Evolutionary conservation across 306 rosid genomes (phyloP).

Genomic region (Prinsepia uniflora): DNA sequence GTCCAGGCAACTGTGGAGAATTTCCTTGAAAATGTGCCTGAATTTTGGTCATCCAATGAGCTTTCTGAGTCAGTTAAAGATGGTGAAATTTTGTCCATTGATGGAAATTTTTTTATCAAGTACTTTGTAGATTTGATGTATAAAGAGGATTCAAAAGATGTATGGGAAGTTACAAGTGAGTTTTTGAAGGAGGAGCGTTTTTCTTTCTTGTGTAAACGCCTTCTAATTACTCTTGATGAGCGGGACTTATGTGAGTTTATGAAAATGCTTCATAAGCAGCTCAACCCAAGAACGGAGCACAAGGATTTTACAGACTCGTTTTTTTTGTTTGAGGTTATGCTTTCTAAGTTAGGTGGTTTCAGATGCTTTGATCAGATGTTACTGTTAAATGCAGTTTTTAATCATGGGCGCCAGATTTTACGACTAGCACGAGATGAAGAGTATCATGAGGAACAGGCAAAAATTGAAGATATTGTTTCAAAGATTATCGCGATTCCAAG

Average conservation of each 20-base stretch:
- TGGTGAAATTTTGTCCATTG: conserved; percentile 71
- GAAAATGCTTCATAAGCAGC: conserved; percentile 45
- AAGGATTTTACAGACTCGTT: conserved; percentile 38
- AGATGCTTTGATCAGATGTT: conserved; percentile 63
- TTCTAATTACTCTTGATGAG: conserved; percentile 77
- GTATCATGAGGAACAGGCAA: conserved; percentile 34
- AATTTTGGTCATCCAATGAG: conserved; percentile 86
- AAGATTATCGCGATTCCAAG: conserved; percentile 50
- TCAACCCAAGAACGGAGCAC: conserved; percentile 40
- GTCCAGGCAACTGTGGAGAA: conserved; percentile 64
- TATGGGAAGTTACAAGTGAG: conserved; percentile 60
- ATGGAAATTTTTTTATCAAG: conserved; percentile 52
- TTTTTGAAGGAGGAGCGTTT: conserved; percentile 66
- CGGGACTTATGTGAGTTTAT: conserved; percentile 52
- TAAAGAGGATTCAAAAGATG: conserved; percentile 52
- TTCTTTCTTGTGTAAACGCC: conserved; percentile 67
- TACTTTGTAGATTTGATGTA: conserved; percentile 70
- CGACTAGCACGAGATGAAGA: conserved; percentile 68
- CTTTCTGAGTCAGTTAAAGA: conserved; percentile 71
- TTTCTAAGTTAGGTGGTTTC: conserved; percentile 47
- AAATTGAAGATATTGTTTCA: conserved; percentile 45
- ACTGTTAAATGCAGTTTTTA: conserved; percentile 59
- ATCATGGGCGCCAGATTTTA: conserved; percentile 66
- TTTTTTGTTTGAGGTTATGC: conserved; percentile 56
- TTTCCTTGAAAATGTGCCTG: conserved; percentile 78